Conservation (phyloP, 371 early-diverging fungal genomes). For the Zychaea mexicana region DNA sequence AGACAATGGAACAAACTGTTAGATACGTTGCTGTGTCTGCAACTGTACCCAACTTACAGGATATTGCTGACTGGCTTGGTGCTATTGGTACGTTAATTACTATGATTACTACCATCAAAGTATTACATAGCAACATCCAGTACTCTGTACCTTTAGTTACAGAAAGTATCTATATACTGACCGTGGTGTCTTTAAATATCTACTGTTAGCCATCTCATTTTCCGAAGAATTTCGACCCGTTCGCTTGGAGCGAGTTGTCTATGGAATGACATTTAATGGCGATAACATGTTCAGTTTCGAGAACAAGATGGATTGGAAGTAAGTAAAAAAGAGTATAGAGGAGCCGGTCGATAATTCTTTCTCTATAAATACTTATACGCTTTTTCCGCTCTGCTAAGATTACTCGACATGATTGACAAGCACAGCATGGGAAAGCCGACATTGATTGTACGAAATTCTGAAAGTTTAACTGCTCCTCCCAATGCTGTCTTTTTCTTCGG, state of each 20-base stretch:
- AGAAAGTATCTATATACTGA: too few relatives aligned
- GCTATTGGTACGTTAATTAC: constrained; percentile 34
- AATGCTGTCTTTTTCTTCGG: too few relatives aligned
- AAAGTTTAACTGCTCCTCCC: too few relatives aligned
- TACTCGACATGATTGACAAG: constrained; percentile 60
- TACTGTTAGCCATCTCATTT: constrained; percentile 54
- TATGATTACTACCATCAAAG: neutral
- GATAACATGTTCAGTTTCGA: constrained; percentile 68
- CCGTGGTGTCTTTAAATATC: too few relatives aligned
- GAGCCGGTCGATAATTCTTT: neutral
- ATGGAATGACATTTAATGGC: constrained; percentile 50
- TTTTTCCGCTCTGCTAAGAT: constrained; percentile 26
- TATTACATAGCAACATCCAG: neutral
- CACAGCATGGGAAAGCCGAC: constrained; percentile 62
- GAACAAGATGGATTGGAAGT: constrained; percentile 66
- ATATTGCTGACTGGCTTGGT: constrained; percentile 75
- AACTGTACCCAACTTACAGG: constrained; percentile 84
- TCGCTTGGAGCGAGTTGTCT: constrained; percentile 58
- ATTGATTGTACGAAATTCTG: constrained; percentile 67
- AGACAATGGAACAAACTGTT: constrained; percentile 32
- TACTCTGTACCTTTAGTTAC: too few relatives aligned
- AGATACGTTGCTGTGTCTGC: constrained; percentile 79
- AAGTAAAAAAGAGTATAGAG: constrained; percentile 16
- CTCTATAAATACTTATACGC: neutral
- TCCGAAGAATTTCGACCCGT: constrained; percentile 86